Conservation (phyloP, 2,329 filamentous ascomycete species). For the Colletotrichum sublineola region DNA sequence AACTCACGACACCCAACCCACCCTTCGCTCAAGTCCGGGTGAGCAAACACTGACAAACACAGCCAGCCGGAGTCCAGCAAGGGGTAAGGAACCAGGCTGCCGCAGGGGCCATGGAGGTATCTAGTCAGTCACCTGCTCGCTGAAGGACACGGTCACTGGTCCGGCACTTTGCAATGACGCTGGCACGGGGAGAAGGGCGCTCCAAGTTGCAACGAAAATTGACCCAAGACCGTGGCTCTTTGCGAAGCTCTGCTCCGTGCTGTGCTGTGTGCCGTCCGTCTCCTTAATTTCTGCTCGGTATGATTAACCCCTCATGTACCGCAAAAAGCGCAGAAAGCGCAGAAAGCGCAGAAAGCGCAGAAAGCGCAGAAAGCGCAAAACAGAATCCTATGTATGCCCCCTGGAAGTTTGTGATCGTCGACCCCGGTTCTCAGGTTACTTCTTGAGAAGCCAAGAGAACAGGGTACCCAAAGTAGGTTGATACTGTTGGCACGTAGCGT, state of each 20-base stretch:
- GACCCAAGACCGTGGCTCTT: background rate
- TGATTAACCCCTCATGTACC: background rate
- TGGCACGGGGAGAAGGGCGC: constrained; percentile 10
- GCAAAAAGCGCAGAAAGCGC: constrained; percentile 8
- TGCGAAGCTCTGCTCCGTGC: constrained; percentile 2
- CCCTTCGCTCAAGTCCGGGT: background rate
- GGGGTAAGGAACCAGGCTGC: background rate
- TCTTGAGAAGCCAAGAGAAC: background rate
- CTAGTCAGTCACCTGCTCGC: constrained; percentile 23
- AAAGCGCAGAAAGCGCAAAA: constrained; percentile 6
- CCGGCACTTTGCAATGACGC: constrained; percentile 20
- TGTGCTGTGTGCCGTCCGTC: background rate
- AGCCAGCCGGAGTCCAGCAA: background rate
- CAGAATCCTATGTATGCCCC: background rate
- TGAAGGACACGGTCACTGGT: constrained; percentile 19
- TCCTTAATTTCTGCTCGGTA: constrained; percentile 5
- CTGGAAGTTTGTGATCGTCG: background rate
- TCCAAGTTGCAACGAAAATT: background rate
- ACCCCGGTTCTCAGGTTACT: constrained; percentile 5
- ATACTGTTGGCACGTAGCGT: background rate
- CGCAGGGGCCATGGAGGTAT: constrained; percentile 5
- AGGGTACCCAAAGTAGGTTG: background rate
- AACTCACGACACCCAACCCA: constrained; percentile 2
- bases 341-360: constrained; percentile 2
- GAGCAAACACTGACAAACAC: background rate